A percentile compares a stretch with the other conserved stretches of the same genome.
These are phyloP conservation scores for Dalbergia oliveri DNA, from an alignment of 306 rosid species.

Conservation along the genomic window DNA sequence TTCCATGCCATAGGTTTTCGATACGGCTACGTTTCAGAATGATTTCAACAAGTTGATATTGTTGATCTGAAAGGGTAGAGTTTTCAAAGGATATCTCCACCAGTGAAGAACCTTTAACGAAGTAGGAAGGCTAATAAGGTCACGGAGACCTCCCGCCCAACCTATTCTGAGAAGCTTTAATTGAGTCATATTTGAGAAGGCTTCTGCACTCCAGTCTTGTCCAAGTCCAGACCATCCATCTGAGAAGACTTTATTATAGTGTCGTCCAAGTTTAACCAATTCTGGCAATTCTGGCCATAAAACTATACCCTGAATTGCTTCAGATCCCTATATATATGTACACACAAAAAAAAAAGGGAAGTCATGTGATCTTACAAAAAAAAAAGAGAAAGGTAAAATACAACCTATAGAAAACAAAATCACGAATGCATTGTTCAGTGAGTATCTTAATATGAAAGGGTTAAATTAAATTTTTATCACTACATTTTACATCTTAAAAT, in stretches of 20 bases:
- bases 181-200: conserved; percentile 8
- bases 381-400: no score
- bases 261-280: no score
- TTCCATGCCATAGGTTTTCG: conserved; percentile 9
- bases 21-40: background rate
- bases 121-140: background rate
- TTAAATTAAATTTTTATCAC: no score
- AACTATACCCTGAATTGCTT: background rate
- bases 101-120: background rate
- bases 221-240: background rate
- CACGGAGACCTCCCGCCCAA: no score
- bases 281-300: no score
- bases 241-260: no score
- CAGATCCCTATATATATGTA: background rate
- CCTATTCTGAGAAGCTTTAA: background rate
- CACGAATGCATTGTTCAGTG: no score
- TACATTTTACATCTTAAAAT: no score
- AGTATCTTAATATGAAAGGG: no score
- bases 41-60: conserved; percentile 25
- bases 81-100: background rate
- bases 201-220: background rate
- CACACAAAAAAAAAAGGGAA: no score
- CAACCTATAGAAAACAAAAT: no score
- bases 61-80: background rate
- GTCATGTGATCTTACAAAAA: no score